phyloP scores from a whole-genome alignment of 208 protist genomes.

The Leishmania lainsoni region DNA sequence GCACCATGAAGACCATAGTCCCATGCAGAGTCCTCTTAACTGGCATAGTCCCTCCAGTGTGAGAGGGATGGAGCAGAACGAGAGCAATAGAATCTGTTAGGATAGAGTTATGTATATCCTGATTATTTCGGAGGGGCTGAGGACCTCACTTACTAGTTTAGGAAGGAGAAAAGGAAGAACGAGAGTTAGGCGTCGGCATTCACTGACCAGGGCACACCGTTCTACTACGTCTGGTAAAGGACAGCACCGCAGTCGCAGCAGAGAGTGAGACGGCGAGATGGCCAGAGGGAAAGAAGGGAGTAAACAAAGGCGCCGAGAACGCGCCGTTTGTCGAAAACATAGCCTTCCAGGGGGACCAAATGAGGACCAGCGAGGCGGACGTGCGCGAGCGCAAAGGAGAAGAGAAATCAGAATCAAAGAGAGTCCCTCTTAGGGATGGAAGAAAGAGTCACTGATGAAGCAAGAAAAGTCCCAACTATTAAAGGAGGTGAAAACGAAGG shows the following conservation, averaged over 20 bases:
- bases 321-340: background rate
- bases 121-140: background rate
- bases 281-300: background rate
- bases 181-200: background rate
- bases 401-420: background rate
- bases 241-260: background rate
- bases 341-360: background rate
- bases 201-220: background rate
- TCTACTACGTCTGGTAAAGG: background rate
- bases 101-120: background rate
- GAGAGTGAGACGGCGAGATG: constrained; percentile 2
- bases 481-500: background rate
- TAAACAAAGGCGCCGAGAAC: background rate
- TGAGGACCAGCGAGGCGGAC: background rate
- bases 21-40: background rate
- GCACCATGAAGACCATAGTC: background rate
- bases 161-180: background rate
- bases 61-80: background rate
- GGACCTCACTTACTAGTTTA: background rate
- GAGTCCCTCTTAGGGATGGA: background rate
- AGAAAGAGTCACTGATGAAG: background rate
- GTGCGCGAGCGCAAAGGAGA: background rate
- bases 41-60: background rate
- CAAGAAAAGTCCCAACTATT: background rate
- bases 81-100: background rate